A percentile compares a stretch with the other conserved stretches of the same genome.
Evolutionary conservation across 495 filamentous ascomycete genomes (phyloP).

Genomic region (Lophiotrema nucula): DNA sequence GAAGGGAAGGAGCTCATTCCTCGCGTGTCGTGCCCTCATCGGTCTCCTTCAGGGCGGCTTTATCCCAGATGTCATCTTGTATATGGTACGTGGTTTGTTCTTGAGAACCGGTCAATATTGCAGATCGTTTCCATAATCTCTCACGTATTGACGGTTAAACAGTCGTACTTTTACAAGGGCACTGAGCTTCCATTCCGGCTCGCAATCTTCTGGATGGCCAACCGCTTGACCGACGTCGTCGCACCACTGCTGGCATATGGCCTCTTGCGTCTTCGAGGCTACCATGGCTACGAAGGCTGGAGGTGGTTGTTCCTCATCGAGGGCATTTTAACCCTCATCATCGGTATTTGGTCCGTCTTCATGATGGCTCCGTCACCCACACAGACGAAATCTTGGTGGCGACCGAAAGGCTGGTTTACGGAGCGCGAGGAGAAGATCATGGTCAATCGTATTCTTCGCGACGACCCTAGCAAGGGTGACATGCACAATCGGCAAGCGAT

Average conservation of each 20-base stretch:
- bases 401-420: conserved; percentile 72
- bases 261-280: conserved; percentile 62
- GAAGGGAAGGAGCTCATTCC: background rate
- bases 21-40: conserved; percentile 8
- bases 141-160: background rate
- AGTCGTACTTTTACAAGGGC: conserved; percentile 13
- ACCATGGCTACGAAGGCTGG: conserved; percentile 56
- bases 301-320: conserved; percentile 30
- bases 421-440: conserved; percentile 46
- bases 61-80: conserved; percentile 25
- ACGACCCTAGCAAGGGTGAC: conserved; percentile 64
- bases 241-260: conserved; percentile 70
- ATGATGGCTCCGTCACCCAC: conserved; percentile 68
- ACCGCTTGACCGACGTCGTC: conserved; percentile 60
- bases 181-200: conserved; percentile 56
- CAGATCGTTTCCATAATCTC: too few species aligned
- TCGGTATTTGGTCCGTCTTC: conserved; percentile 37
- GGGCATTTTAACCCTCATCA: conserved; percentile 19
- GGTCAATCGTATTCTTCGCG: conserved; percentile 47
- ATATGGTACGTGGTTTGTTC: conserved; percentile 4
- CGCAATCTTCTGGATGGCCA: conserved; percentile 68
- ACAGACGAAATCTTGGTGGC: conserved; percentile 64
- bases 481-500: conserved; percentile 61
- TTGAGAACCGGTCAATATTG: too few species aligned
- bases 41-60: conserved; percentile 22